A percentile compares a stretch with the other conserved stretches of the same genome.
These are phyloP conservation scores for Aspergillus hiratsukae DNA, from an alignment of 2,329 filamentous ascomycete species.

Conservation along the genomic window DNA sequence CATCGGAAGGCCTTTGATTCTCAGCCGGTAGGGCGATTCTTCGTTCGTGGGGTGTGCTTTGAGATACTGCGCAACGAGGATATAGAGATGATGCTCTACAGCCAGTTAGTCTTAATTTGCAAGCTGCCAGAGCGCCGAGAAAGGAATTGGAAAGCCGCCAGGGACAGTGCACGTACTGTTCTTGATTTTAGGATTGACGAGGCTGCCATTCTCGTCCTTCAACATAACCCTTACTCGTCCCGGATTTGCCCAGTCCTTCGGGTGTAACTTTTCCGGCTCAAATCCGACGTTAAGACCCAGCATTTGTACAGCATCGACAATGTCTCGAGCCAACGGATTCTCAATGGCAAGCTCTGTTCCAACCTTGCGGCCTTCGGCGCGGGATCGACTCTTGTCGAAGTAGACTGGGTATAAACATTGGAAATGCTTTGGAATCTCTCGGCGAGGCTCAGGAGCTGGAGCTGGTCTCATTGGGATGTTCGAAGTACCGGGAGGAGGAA, in stretches of 20 bases:
- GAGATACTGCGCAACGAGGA: conserved; percentile 72
- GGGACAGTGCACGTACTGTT: conserved; percentile 53
- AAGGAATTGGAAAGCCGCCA: neutral
- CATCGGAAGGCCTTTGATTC: conserved; percentile 68
- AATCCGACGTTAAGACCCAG: conserved; percentile 64
- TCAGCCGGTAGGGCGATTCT: conserved; percentile 63
- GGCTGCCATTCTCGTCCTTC: conserved; percentile 50
- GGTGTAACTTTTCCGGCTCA: conserved; percentile 88
- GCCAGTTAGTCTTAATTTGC: neutral
- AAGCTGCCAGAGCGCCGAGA: neutral
- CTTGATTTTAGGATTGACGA: conserved; percentile 52
- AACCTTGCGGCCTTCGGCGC: conserved; percentile 79
- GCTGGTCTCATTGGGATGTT: conserved; percentile 27
- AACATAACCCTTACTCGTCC: conserved; percentile 79
- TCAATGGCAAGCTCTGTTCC: conserved; percentile 65
- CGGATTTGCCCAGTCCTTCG: conserved; percentile 96
- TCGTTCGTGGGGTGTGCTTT: conserved; percentile 72
- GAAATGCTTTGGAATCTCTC: conserved; percentile 64
- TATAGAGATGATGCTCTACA: conserved; percentile 76
- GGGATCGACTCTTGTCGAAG: conserved; percentile 67
- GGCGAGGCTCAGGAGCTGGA: conserved; percentile 43
- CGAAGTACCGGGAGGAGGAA: conserved; percentile 24
- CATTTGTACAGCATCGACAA: conserved; percentile 75
- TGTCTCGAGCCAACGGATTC: conserved; percentile 84
- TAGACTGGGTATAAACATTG: conserved; percentile 94